A percentile compares a stretch with the other conserved stretches of the same genome.
These are phyloP conservation scores for Ustilago bromivora DNA, from an alignment of 1,284 basidiomycete genomes.

Conservation along the genomic window DNA sequence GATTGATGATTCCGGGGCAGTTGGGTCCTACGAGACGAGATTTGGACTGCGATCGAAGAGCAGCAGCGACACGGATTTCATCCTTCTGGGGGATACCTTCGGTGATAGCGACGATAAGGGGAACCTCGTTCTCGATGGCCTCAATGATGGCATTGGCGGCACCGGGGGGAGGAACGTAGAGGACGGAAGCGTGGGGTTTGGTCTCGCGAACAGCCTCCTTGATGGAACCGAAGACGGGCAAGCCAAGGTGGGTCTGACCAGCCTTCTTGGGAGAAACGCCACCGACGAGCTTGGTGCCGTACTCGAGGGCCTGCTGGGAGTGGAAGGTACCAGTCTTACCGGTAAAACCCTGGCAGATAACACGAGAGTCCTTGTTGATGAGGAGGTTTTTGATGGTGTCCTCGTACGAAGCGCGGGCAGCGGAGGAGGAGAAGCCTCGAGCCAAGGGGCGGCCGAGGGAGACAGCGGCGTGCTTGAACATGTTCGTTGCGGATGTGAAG, in stretches of 20 bases:
- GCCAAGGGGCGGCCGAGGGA: slow-evolving; percentile 39
- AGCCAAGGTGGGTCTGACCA: slow-evolving; percentile 91
- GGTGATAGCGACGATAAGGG: slow-evolving; percentile 68
- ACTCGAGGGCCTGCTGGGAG: slow-evolving; percentile 90
- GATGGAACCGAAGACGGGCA: slow-evolving; percentile 94
- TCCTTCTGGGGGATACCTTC: slow-evolving; percentile 70
- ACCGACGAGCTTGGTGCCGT: slow-evolving; percentile 96
- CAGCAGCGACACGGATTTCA: slow-evolving; percentile 81
- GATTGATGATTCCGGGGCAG: slow-evolving; percentile 98
- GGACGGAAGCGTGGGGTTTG: slow-evolving; percentile 66
- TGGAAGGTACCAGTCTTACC: slow-evolving; percentile 99
- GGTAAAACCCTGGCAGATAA: slow-evolving; percentile 70
- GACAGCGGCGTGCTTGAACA: slow-evolving; percentile 47
- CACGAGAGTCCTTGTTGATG: slow-evolving; percentile 87
- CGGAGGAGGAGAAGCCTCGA: slow-evolving; percentile 53
- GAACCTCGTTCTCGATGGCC: slow-evolving; percentile 68
- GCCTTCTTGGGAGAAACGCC: slow-evolving; percentile 98
- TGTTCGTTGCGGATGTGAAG: slow-evolving; percentile 13
- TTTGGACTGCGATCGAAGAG: slow-evolving; percentile 91
- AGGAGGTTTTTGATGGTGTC: slow-evolving; percentile 91
- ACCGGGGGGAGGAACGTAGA: slow-evolving; percentile 68
- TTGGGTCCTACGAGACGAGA: slow-evolving; percentile 88
- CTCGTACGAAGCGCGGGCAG: slow-evolving; percentile 75
- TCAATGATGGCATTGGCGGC: slow-evolving; percentile 69
- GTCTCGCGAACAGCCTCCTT: slow-evolving; percentile 76